Evolutionary conservation across 2,329 filamentous ascomycete species (phyloP).

Genomic region (Penicillium verrucosum): DNA sequence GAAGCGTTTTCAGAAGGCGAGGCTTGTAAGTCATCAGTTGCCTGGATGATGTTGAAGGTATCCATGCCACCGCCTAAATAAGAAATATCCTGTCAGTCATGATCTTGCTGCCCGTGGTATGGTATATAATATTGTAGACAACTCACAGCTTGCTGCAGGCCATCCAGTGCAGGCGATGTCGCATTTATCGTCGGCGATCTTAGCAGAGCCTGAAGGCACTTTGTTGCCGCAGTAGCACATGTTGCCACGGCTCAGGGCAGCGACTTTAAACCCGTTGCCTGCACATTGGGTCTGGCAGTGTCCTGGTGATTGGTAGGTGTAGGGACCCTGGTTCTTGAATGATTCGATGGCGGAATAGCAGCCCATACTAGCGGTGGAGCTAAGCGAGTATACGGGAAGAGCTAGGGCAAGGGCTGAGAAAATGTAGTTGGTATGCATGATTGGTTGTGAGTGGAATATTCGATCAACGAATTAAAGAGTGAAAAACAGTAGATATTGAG

Average conservation of each 20-base stretch:
- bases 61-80: slow-evolving; percentile 18
- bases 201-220: slow-evolving; percentile 13
- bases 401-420: slow-evolving; percentile 14
- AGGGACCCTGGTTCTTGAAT: slow-evolving; percentile 8
- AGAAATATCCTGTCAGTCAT: neutral
- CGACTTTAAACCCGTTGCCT: slow-evolving; percentile 11
- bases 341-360: slow-evolving; percentile 17
- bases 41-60: slow-evolving; percentile 18
- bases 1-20: slow-evolving; percentile 6
- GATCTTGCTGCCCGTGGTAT: neutral
- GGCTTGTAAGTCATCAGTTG: neutral
- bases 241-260: slow-evolving; percentile 17
- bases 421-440: slow-evolving; percentile 13
- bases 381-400: slow-evolving; percentile 7
- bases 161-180: slow-evolving; percentile 20
- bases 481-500: neutral
- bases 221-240: slow-evolving; percentile 25
- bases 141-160: slow-evolving; percentile 22
- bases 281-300: slow-evolving; percentile 19
- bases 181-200: slow-evolving; percentile 23
- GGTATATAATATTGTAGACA: neutral
- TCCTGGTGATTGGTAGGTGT: slow-evolving; percentile 10
- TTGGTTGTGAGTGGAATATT: neutral
- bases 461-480: neutral
- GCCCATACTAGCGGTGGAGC: slow-evolving; percentile 7